A percentile compares a stretch with the other conserved stretches of the same genome.
Evolutionary conservation across 192 early-diverging fungal genomes (phyloP).

Genomic region (Coemansia sp.): DNA sequence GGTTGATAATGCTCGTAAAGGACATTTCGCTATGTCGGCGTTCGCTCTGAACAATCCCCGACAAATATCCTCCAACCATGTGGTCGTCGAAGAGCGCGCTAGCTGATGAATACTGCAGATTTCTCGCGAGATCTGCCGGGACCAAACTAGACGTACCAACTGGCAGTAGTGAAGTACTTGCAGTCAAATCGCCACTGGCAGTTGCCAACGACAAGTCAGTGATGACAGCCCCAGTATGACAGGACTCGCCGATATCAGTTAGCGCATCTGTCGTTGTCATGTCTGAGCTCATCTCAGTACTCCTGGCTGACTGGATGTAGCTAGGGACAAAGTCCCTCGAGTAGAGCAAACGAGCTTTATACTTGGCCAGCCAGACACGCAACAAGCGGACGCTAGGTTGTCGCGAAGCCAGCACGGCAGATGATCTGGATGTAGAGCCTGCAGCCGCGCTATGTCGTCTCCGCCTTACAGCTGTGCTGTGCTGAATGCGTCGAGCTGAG

Average conservation of each 20-base stretch:
- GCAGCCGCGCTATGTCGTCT: conserved; percentile 5
- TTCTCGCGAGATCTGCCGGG: not conserved
- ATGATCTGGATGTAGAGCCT: not conserved
- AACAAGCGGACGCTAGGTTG: conserved; percentile 22
- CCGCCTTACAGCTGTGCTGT: not conserved
- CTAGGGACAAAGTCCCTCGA: conserved; percentile 24
- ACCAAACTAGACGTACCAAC: not conserved
- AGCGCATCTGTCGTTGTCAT: not conserved
- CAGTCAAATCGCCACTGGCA: not conserved
- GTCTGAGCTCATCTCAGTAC: not conserved
- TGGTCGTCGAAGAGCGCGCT: not conserved
- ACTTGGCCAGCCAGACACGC: conserved; percentile 38
- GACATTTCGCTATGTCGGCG: conserved; percentile 5
- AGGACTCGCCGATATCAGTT: not conserved
- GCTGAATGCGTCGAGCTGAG: conserved; percentile 35
- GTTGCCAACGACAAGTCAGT: not conserved
- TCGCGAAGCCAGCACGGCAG: not conserved
- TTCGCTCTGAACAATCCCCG: not conserved
- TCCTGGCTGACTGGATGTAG: not conserved
- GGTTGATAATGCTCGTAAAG: no score
- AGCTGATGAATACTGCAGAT: conserved; percentile 24
- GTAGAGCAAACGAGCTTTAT: conserved; percentile 36
- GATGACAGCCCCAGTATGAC: not conserved
- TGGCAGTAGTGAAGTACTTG: not conserved
- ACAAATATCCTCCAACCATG: not conserved